Base-by-base conservation (phyloP, 495 filamentous ascomycete species). In the Neurospora cerealis region DNA sequence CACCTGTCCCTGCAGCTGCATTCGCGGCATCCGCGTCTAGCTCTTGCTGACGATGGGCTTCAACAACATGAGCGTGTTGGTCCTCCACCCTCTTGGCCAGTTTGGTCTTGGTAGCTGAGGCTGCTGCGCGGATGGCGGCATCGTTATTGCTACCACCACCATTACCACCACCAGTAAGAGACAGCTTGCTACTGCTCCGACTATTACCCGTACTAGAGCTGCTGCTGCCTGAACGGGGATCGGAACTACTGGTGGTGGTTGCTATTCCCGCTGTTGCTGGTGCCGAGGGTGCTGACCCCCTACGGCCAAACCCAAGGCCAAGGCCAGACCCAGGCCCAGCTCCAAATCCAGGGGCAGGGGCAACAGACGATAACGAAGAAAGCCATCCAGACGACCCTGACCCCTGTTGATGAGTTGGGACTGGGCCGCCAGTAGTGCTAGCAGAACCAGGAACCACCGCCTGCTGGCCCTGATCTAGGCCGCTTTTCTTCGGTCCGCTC, bases 391-490 rank as follows among this genome's bases (percentile, higher is more conserved):
- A 66, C 15, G 28, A 34, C 6, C 54, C 54, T 7, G 6, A 19
- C 54, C 54, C 54, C 28, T 66, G 54, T 19, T 66, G 54, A 28
- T 66, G 54, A 34, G 54, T 17, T 32, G 54, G 21, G 24, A 60
- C 24, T 60, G 21, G 24, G 10, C 21, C 24, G 11, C 48, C 54
- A 66, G 28, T 13, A 36, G 24, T 60, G 10, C 54, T 66, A 36
- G 54, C 54, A 32, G 28, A 66, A 66, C 28, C 54, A 66, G 28
- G 28, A 66, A 66, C 54, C 54, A 66, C 54, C 28, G 54, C 54
- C 66, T 70, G 28, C 28, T 79, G 72, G 72, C 78, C 74, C 15
- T 80, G 72, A 72, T 80, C 73, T 60, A 34, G 72, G 21, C 70
- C 46, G 11, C 62, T 46, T 71, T 39, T 66, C 60, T 44, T 39